Evolutionary conservation across 352 stramenopile genomes (phyloP).

Genomic region (Plasmopara halstedii): DNA sequence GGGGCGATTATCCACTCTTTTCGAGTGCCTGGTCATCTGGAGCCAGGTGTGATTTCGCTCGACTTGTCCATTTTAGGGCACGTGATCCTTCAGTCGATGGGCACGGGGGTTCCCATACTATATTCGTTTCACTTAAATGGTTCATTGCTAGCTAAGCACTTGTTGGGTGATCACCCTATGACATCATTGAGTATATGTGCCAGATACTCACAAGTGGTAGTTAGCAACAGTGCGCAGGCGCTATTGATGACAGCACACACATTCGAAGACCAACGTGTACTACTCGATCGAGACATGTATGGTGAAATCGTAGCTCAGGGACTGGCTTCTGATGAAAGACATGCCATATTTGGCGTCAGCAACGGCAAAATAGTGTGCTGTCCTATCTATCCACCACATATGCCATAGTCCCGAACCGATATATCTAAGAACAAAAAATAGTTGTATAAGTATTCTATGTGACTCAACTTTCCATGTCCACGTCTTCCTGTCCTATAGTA

Average conservation of each 20-base stretch:
- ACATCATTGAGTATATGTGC: slow-evolving; percentile 43
- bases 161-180: slow-evolving; percentile 35
- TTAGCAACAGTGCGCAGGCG: slow-evolving; percentile 47
- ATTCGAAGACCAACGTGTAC: slow-evolving; percentile 37
- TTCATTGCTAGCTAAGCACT: slow-evolving; percentile 34
- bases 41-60: slow-evolving; percentile 45
- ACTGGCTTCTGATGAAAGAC: slow-evolving; percentile 66
- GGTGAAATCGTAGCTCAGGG: slow-evolving; percentile 52
- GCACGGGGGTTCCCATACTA: slow-evolving; percentile 38
- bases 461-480: slow-evolving; percentile 75
- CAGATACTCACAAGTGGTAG: slow-evolving; percentile 58
- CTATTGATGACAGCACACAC: slow-evolving; percentile 41
- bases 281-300: slow-evolving; percentile 37
- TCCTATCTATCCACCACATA: slow-evolving; percentile 25
- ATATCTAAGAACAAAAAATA: slow-evolving; percentile 40
- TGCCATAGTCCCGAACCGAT: slow-evolving; percentile 7
- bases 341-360: slow-evolving; percentile 62
- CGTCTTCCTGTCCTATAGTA: slow-evolving; percentile 45
- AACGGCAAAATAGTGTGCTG: slow-evolving; percentile 45
- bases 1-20: slow-evolving; percentile 58
- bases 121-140: slow-evolving; percentile 77
- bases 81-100: slow-evolving; percentile 66
- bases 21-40: slow-evolving; percentile 30
- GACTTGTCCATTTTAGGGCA: slow-evolving; percentile 59
- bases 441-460: slow-evolving; percentile 40